Evolutionary conservation across 495 filamentous ascomycete genomes (phyloP).

Genomic region (Aspergillus affinis): DNA sequence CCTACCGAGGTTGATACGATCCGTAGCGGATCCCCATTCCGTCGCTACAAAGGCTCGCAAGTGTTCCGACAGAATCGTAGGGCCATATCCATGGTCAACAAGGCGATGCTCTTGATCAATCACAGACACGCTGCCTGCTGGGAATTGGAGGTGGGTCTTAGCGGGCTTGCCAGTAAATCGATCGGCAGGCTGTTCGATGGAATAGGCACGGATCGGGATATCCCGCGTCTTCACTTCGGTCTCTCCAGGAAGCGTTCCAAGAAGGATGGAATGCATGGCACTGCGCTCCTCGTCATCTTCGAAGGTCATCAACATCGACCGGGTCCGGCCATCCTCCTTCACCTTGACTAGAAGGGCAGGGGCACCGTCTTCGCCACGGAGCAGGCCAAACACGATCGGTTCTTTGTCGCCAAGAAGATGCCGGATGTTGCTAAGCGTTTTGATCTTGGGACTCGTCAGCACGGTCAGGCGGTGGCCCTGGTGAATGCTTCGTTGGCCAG

Average conservation of each 20-base stretch:
- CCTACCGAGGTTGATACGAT: constrained; percentile 68
- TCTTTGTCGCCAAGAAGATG: constrained; percentile 58
- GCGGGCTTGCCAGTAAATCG: constrained; percentile 26
- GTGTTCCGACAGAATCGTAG: constrained; percentile 67
- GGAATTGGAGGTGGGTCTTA: constrained; percentile 41
- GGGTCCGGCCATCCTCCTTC: constrained; percentile 60
- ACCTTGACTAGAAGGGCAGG: constrained; percentile 69
- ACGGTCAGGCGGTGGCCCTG: constrained; percentile 73
- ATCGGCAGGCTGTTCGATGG: constrained; percentile 57
- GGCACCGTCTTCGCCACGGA: constrained; percentile 64
- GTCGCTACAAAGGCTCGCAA: constrained; percentile 67
- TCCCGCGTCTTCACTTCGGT: constrained; percentile 64
- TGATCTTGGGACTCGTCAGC: constrained; percentile 71
- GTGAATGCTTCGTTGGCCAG: constrained; percentile 65
- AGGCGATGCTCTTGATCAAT: constrained; percentile 52
- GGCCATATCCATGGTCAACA: constrained; percentile 43
- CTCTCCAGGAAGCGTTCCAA: constrained; percentile 59
- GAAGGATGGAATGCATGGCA: constrained; percentile 64
- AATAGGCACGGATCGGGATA: constrained; percentile 58
- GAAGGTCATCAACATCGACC: constrained; percentile 73
- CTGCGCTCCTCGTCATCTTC: constrained; percentile 65
- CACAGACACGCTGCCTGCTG: constrained; percentile 42
- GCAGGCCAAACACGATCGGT: constrained; percentile 71
- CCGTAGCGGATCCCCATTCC: constrained; percentile 67
- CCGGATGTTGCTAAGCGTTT: constrained; percentile 69